Conservation (phyloP, 2,329 filamentous ascomycete genomes). For the Bipolaris cookei region DNA sequence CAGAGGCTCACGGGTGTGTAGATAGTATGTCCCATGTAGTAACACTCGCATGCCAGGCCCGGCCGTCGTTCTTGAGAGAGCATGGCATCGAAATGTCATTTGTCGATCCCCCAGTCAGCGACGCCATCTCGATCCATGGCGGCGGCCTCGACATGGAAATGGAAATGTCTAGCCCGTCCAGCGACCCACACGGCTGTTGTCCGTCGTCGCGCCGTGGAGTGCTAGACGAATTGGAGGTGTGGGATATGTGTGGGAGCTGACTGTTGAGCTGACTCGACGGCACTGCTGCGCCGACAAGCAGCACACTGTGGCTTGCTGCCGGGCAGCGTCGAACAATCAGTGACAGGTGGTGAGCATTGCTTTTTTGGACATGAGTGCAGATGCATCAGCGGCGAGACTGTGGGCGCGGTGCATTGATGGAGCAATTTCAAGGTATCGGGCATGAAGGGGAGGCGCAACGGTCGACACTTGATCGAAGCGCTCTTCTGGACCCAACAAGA, state of each 20-base stretch:
- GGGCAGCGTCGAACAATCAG: constrained; percentile 4
- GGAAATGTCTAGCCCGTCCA: constrained; percentile 10
- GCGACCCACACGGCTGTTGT: constrained; percentile 19
- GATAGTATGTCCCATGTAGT: background rate
- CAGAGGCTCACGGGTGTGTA: background rate
- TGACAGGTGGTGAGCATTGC: background rate
- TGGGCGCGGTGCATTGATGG: constrained; percentile 23
- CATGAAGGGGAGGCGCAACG: constrained; percentile 25
- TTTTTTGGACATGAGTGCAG: constrained; percentile 11
- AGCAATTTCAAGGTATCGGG: constrained; percentile 20
- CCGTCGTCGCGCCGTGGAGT: constrained; percentile 18
- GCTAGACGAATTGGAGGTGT: constrained; percentile 16
- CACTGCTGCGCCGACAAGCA: background rate
- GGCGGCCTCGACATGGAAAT: constrained; percentile 5
- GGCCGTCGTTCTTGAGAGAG: background rate
- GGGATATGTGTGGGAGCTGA: constrained; percentile 22
- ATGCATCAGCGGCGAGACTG: background rate
- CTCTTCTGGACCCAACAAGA: constrained; percentile 42
- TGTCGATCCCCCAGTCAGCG: constrained; percentile 19
- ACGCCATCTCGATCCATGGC: background rate
- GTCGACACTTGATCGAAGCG: constrained; percentile 33
- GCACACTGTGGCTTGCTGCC: constrained; percentile 11
- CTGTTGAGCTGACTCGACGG: constrained; percentile 17
- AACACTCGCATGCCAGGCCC: background rate
- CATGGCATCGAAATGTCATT: background rate